Base-by-base conservation (phyloP, 805 yeast genomes). In the Yamadazyma takamatsuzukensis region DNA sequence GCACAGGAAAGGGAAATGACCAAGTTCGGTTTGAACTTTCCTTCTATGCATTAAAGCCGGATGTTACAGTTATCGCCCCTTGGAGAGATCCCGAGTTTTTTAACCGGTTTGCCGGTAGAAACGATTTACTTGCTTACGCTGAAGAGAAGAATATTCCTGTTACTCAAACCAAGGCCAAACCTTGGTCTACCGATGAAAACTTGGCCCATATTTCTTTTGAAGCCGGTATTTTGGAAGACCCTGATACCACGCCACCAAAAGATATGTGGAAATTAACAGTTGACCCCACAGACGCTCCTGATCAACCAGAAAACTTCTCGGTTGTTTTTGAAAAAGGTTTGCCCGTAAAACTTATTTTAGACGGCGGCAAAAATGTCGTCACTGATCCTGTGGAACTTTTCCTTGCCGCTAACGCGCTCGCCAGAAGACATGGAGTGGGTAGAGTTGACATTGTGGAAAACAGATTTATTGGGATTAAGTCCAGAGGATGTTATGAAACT, bases 131-230 rank as follows among this genome's bases (percentile, higher is more conserved):
- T 54, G 96, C 84, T 27, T 93, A 93, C 61, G 96, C 99, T 44
- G 93, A 84, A 36, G 76, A 76, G 50, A 93, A 93, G 76, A 78
- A 75, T 51, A 93, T 93, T 49, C 95, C 94, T 44, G 99, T 93
- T 38, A 73, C 94, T 30, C 99, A 93, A 73, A 93, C 99, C 48
- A 88, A 88, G 67, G 87, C 97, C 46, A 93, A 93, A 74, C 99
- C 99, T 51, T 93, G 99, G 99, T 89, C 97, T 22, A 93, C 98
- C 37, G 99, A 93, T 63, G 99, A 93, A 72, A 93, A 93, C 77
- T 72, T 90, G 79, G 98, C 97, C 29, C 99, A 93, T 68, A 93
- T 93, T 63, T 90, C 97, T 24, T 93, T 85, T 63, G 99, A 93
- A 74, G 99, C 99, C 45, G 99, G 99, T 68, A 93, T 93, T 49